Evolutionary conservation across 495 filamentous ascomycete species (phyloP).

Genomic region (Wilcoxina mikolae): DNA sequence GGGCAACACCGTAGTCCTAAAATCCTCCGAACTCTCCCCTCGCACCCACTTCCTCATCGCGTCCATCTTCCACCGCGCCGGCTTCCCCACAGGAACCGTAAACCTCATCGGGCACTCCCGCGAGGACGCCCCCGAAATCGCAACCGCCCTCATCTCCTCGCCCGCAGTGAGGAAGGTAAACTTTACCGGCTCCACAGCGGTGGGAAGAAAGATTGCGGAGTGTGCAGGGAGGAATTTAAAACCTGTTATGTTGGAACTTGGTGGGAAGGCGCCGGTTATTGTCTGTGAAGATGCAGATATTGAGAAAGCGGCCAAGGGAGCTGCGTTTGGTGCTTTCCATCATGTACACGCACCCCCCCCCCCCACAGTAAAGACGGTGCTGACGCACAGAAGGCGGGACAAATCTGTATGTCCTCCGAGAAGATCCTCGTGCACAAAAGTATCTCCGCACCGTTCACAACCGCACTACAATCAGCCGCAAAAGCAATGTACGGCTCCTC

Average conservation of each 20-base stretch:
- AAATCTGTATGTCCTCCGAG: slow-evolving; percentile 89
- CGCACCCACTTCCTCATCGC: slow-evolving; percentile 59
- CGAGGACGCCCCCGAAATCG: slow-evolving; percentile 40
- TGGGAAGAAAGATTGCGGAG: slow-evolving; percentile 44
- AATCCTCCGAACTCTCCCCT: slow-evolving; percentile 64
- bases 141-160: slow-evolving; percentile 41
- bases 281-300: slow-evolving; percentile 53
- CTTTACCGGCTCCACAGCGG: slow-evolving; percentile 49
- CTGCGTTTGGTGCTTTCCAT: slow-evolving; percentile 40
- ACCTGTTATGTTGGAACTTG: slow-evolving; percentile 53
- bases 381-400: too few species aligned
- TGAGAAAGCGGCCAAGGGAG: slow-evolving; percentile 39
- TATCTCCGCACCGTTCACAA: slow-evolving; percentile 50
- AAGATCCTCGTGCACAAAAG: slow-evolving; percentile 66
- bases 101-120: slow-evolving; percentile 43
- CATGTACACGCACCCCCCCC: slow-evolving; percentile 23
- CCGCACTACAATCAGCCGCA: slow-evolving; percentile 42
- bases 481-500: slow-evolving; percentile 38
- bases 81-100: slow-evolving; percentile 46
- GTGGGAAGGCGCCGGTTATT: slow-evolving; percentile 51
- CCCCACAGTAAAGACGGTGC: neutral
- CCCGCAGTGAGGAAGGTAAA: slow-evolving; percentile 47
- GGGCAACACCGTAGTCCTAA: slow-evolving; percentile 64
- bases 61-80: slow-evolving; percentile 56
- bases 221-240: slow-evolving; percentile 50